Base-by-base conservation (phyloP, 306 rosid genomes). In the Ormosia semicastrata region DNA sequence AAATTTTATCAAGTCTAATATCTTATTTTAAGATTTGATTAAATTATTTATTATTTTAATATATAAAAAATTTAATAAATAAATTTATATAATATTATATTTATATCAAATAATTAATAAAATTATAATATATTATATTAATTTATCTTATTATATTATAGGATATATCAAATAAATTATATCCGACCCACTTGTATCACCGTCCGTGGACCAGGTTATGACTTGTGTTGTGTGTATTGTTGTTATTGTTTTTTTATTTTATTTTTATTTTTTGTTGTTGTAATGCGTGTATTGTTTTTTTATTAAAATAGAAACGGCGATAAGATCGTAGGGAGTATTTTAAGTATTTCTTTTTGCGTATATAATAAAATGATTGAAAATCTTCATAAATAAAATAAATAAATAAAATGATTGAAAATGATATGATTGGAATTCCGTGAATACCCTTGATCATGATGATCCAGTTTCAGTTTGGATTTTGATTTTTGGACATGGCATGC, bases 401-500 rank as follows among this genome's bases (percentile, higher is more conserved):
- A n/a, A n/a, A n/a, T n/a, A n/a, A n/a, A n/a, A n/a, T n/a, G n/a
- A 7, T 7, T 72, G 11, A 33, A 50, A 39, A 37, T 18, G 69
- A 33, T 8, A 68, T 9, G 36, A 44, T 0, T 33, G 47, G 24
- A 74, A 62, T 83, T 41, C 75, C 79, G 6, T 8, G 56, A 49
- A 8, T 76, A 40, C 53, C 60, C 83, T 56, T 72, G 71, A 74
- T 77, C 8, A 85, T 85, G 81, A 88, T 65, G 76, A 17, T 12
- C 17, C 44, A 78, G 54, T 60, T 69, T 56, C 5, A 4, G 80
- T 58, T 79, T 49, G 68, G 77, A 63, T 47, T 18, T 63, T 24
- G 24, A 24, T 24, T 24, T 24, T 58, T 78, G 87, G 86, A 85
- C 69, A 88, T 66, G 84, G 85, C 93, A 81, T 87, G 92, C 73